phyloP scores from a whole-genome alignment of 495 filamentous ascomycete genomes.

The Daldinia childiae region DNA sequence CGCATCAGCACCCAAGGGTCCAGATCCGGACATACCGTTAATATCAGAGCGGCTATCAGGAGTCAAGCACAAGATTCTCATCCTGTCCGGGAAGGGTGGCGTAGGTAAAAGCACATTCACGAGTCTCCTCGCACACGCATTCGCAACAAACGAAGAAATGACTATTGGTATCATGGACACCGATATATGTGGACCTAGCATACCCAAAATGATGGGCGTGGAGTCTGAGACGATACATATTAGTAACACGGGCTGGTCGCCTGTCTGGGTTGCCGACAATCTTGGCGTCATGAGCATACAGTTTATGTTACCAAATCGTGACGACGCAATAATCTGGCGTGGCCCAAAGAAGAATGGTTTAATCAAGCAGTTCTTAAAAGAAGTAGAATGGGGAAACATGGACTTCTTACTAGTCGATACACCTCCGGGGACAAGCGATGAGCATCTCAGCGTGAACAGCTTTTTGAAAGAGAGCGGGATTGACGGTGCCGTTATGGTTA shows the following conservation, averaged over 20 bases:
- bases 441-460: constrained; percentile 91
- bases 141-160: constrained; percentile 76
- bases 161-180: constrained; percentile 95
- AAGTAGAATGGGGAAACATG: constrained; percentile 96
- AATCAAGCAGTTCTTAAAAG: constrained; percentile 96
- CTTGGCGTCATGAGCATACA: constrained; percentile 95
- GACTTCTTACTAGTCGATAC: constrained; percentile 95
- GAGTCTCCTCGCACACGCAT: constrained; percentile 83
- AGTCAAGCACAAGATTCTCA: constrained; percentile 88
- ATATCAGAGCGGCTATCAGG: constrained; percentile 84
- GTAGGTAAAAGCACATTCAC: constrained; percentile 96
- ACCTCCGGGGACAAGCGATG: constrained; percentile 92
- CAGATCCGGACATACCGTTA: constrained; percentile 90
- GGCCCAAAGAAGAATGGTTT: constrained; percentile 98
- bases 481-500: constrained; percentile 91
- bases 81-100: constrained; percentile 94
- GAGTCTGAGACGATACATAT: constrained; percentile 92
- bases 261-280: constrained; percentile 93
- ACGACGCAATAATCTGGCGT: constrained; percentile 96
- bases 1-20: constrained; percentile 91
- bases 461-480: constrained; percentile 88
- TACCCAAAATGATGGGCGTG: constrained; percentile 98
- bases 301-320: constrained; percentile 93
- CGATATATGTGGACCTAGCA: constrained; percentile 92
- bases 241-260: constrained; percentile 81